Evolutionary conservation across 2,329 filamentous ascomycete species (phyloP).

Genomic region (Didymella arachidicola): DNA sequence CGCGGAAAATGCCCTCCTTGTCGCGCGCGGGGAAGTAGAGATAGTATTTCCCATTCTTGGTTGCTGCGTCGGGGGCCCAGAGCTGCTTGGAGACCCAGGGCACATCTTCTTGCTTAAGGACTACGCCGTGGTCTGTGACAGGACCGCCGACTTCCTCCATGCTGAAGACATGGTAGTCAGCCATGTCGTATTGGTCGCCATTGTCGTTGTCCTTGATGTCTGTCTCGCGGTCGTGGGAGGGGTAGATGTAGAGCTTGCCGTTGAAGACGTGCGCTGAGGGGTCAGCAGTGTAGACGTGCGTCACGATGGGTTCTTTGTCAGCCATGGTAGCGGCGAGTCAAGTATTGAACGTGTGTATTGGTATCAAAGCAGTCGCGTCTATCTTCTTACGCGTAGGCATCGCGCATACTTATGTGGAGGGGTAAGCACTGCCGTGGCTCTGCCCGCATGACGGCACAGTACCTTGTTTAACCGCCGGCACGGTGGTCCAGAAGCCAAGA

Average conservation of each 20-base stretch:
- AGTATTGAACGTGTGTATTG: not conserved
- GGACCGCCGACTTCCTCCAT: slow-evolving; percentile 63
- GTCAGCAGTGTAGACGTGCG: slow-evolving; percentile 80
- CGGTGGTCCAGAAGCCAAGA: slow-evolving; percentile 24
- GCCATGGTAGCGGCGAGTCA: slow-evolving; percentile 36
- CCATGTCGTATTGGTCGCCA: slow-evolving; percentile 86
- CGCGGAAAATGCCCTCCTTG: slow-evolving; percentile 72
- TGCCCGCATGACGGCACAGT: slow-evolving; percentile 35
- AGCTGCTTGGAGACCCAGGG: slow-evolving; percentile 82
- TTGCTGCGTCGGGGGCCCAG: slow-evolving; percentile 80
- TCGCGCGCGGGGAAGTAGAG: slow-evolving; percentile 81
- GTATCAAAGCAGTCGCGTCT: slow-evolving; percentile 9
- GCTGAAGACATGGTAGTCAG: slow-evolving; percentile 81
- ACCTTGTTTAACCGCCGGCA: slow-evolving; percentile 47
- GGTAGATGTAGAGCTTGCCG: slow-evolving; percentile 78
- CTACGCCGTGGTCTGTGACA: slow-evolving; percentile 77
- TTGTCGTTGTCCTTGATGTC: slow-evolving; percentile 81
- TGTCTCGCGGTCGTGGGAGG: slow-evolving; percentile 80
- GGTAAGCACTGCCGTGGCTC: slow-evolving; percentile 14
- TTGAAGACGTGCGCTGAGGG: slow-evolving; percentile 84
- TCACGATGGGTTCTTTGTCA: slow-evolving; percentile 68
- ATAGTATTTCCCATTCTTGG: slow-evolving; percentile 74
- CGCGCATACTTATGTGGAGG: slow-evolving; percentile 37
- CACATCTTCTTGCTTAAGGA: slow-evolving; percentile 69
- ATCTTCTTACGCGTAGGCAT: slow-evolving; percentile 25